Percentiles rank a stretch among this genome's conserved stretches.
Evolutionary conservation across 1,284 basidiomycete species (phyloP).

Genomic region (Gomphus bonarii): DNA sequence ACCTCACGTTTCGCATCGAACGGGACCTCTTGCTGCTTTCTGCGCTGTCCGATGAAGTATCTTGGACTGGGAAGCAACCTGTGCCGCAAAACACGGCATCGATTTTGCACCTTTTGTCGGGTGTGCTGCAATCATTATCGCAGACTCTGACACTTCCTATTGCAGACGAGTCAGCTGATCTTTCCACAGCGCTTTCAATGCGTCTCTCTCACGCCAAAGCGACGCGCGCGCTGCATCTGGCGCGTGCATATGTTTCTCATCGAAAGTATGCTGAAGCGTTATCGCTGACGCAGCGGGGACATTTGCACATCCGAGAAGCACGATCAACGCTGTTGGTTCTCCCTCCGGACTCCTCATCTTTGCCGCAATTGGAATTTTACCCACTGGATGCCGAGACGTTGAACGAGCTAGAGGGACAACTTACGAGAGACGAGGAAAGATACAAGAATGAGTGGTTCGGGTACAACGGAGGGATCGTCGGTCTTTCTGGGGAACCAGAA

Average conservation of each 20-base stretch:
- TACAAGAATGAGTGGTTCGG: slow-evolving; percentile 77
- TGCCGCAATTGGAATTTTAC: slow-evolving; percentile 39
- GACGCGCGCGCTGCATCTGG: slow-evolving; percentile 61
- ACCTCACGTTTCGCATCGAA: slow-evolving; percentile 77
- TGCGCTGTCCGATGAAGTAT: slow-evolving; percentile 32
- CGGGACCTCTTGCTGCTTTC: slow-evolving; percentile 78
- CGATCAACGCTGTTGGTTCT: slow-evolving; percentile 33
- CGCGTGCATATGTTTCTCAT: slow-evolving; percentile 55
- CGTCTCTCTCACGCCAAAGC: slow-evolving; percentile 67
- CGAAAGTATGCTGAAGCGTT: slow-evolving; percentile 67
- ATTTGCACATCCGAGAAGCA: slow-evolving; percentile 62
- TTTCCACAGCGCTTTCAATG: slow-evolving; percentile 68
- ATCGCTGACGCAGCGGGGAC: slow-evolving; percentile 55
- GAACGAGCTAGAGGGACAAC: slow-evolving; percentile 37
- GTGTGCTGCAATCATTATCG: slow-evolving; percentile 71
- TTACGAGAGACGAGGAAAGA: slow-evolving; percentile 38
- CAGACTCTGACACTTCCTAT: slow-evolving; percentile 77
- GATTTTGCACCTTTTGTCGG: slow-evolving; percentile 66
- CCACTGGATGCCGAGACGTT: slow-evolving; percentile 36
- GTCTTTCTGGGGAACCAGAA: slow-evolving; percentile 21
- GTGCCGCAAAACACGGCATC: slow-evolving; percentile 5
- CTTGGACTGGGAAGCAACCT: slow-evolving; percentile 24
- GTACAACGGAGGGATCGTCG: slow-evolving; percentile 50
- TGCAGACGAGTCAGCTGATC: slow-evolving; percentile 80
- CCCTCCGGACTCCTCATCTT: slow-evolving; percentile 34